Base-by-base conservation (phyloP, 2,329 filamentous ascomycete species). In the Aspergillus candidus region DNA sequence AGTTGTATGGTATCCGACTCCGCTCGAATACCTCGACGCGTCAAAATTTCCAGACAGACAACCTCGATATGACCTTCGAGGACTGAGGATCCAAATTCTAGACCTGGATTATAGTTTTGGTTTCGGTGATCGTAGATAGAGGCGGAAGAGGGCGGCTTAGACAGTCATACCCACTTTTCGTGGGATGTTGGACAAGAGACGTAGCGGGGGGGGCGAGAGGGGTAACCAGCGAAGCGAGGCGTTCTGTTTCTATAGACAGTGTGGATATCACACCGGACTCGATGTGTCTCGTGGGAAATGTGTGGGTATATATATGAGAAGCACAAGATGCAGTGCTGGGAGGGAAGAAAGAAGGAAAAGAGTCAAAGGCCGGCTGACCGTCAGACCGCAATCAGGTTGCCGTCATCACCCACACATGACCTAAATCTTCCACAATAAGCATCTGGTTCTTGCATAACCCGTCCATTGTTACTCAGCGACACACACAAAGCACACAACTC, bases 91-190 rank as follows among this genome's bases (percentile, higher is more conserved):
- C 22, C 22, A 27, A 27, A 7, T 27, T 27, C 22, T 27, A 10
- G 22, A 18, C 22, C 22, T 27, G 22, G 22, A 7, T 27, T 27
- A 18, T 27, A 35, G 31, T 17, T 40, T 33, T 27, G 29, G 31
- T 32, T 32, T 34, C 30, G 30, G 15, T 43, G 32, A 22, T 35
- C 34, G 17, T 27, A 31, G 18, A 29, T 40, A 17, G 41, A 42
- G 37, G 39, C 38, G 34, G 29, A 36, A 37, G 22, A 32, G 35
- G 17, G 43, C 32, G 41, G 15, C 35, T 51, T 51, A 42, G 39
- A 32, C 13, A 47, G 43, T 46, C 44, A 50, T 48, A 38, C 45
- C 53, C 52, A 53, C 53, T 43, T 49, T 46, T 35, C 38, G 50
- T 43, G 46, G 53, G 48, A 49, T 52, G 43, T 38, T 17, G 32